phyloP scores from a whole-genome alignment of 2,329 filamentous ascomycete species.

The Xylaria sp. region DNA sequence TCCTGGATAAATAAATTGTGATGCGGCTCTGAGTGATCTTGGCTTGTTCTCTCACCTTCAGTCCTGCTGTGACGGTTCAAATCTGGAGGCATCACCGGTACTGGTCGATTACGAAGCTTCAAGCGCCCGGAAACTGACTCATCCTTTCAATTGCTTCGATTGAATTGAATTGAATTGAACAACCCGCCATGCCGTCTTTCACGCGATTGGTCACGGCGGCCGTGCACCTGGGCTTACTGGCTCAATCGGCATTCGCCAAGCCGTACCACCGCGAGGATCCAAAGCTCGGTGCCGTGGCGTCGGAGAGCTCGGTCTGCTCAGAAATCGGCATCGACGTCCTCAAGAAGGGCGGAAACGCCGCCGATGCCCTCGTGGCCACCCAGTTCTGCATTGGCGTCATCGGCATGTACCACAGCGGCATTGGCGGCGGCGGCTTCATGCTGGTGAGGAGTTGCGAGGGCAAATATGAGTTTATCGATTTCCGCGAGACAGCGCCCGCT shows the following conservation, averaged over 20 bases:
- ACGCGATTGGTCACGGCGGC: constrained; percentile 38
- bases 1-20: constrained; percentile 23
- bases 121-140: constrained; percentile 1
- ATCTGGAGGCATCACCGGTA: not conserved
- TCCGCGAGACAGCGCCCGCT: constrained; percentile 84
- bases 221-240: constrained; percentile 41
- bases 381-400: constrained; percentile 80
- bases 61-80: constrained; percentile 19
- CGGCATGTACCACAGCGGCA: constrained; percentile 82
- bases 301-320: constrained; percentile 76
- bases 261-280: constrained; percentile 36
- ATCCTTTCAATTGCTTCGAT: constrained; percentile 1
- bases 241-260: constrained; percentile 35
- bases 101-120: constrained; percentile 1
- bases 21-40: constrained; percentile 17
- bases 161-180: not conserved
- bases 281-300: constrained; percentile 72
- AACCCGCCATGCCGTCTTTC: constrained; percentile 42
- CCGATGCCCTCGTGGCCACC: constrained; percentile 79
- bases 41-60: not conserved
- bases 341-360: constrained; percentile 72
- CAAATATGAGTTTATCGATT: constrained; percentile 85
- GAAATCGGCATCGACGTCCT: constrained; percentile 74
- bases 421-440: constrained; percentile 93
- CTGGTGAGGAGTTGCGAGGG: constrained; percentile 78